A percentile compares a stretch with the other conserved stretches of the same genome.
Evolutionary conservation across 176 grass and related monocot species (phyloP).

Genomic region (Musa acuminata): DNA sequence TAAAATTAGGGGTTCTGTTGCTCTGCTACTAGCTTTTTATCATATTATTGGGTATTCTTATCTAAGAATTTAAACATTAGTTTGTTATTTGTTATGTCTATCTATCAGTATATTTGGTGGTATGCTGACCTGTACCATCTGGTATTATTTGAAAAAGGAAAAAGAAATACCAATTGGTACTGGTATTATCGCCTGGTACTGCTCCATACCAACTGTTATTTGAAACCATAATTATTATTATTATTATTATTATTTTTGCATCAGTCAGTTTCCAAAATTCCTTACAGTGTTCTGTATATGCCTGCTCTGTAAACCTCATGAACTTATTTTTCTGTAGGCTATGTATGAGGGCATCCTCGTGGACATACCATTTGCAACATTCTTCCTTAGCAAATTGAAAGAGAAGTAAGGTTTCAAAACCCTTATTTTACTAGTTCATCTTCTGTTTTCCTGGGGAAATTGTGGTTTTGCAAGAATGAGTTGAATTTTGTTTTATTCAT

Average conservation of each 20-base stretch:
- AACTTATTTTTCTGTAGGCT: conserved; percentile 27
- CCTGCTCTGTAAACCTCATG: background rate
- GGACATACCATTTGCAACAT: conserved; percentile 89
- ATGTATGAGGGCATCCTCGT: conserved; percentile 98
- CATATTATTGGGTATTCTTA: background rate
- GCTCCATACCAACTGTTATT: too few relatives aligned
- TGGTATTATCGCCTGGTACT: too few relatives aligned
- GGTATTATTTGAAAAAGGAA: too few relatives aligned
- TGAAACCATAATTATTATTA: too few relatives aligned
- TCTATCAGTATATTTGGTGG: too few relatives aligned
- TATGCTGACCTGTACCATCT: too few relatives aligned
- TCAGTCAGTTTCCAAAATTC: too few relatives aligned
- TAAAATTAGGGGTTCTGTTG: background rate
- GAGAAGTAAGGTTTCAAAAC: conserved; percentile 42
- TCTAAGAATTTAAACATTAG: too few relatives aligned
- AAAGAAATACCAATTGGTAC: too few relatives aligned
- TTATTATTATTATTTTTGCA: too few relatives aligned
- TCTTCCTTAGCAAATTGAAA: conserved; percentile 98
- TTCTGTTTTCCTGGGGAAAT: background rate
- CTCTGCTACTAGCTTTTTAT: background rate
- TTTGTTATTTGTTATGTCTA: too few relatives aligned
- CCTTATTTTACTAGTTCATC: background rate
- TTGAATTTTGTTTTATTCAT: background rate
- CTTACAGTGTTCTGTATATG: too few relatives aligned
- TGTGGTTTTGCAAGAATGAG: background rate